phyloP scores from a whole-genome alignment of 192 early-diverging fungal species.

The Neocallimastix lanati region DNA sequence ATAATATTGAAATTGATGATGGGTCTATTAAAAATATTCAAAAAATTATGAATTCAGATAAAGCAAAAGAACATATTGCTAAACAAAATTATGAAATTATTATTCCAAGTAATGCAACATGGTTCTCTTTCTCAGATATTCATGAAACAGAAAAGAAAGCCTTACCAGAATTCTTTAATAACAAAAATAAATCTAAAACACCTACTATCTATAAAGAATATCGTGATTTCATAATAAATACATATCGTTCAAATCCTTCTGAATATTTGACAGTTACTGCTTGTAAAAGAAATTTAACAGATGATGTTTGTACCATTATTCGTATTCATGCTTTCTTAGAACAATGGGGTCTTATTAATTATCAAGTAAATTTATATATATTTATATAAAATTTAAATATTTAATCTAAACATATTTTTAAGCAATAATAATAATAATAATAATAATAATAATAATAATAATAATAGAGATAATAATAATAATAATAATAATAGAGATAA shows the following conservation, averaged over 20 bases:
- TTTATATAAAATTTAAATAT: too few relatives aligned
- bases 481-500: too few relatives aligned
- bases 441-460: too few relatives aligned
- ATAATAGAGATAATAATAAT: too few relatives aligned
- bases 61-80: not conserved
- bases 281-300: slow-evolving; percentile 84
- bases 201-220: slow-evolving; percentile 79
- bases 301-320: slow-evolving; percentile 97
- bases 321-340: slow-evolving; percentile 95
- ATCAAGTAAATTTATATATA: too few relatives aligned
- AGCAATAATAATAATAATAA: too few relatives aligned
- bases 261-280: slow-evolving; percentile 98
- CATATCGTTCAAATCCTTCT: slow-evolving; percentile 79
- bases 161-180: slow-evolving; percentile 92
- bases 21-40: not conserved
- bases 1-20: too few relatives aligned
- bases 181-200: slow-evolving; percentile 84
- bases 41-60: not conserved
- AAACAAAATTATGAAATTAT: slow-evolving; percentile 4
- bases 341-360: slow-evolving; percentile 98
- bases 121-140: slow-evolving; percentile 68
- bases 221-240: slow-evolving; percentile 97
- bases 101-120: slow-evolving; percentile 78
- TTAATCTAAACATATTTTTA: too few relatives aligned
- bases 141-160: slow-evolving; percentile 75